A percentile compares a stretch with the other conserved stretches of the same genome.
phyloP scores from a whole-genome alignment of 106 monocot genomes.

The Phalaenopsis equestris region DNA sequence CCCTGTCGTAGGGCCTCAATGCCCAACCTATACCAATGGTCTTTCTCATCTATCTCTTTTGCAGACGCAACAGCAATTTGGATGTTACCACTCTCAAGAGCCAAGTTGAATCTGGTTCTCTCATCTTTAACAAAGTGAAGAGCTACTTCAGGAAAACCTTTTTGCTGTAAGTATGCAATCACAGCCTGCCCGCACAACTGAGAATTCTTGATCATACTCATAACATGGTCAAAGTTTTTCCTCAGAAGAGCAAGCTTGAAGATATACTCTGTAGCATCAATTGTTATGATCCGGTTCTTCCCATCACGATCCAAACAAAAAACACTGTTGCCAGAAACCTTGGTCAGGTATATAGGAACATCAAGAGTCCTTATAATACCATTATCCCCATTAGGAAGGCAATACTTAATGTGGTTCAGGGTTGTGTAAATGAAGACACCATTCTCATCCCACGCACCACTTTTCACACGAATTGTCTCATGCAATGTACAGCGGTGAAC shows the following conservation, averaged over 20 bases:
- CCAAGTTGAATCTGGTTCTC: conserved; percentile 52
- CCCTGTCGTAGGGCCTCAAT: conserved; percentile 35
- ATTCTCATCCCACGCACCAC: conserved; percentile 72
- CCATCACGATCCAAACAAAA: conserved; percentile 40
- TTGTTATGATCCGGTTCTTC: conserved; percentile 18
- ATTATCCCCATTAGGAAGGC: conserved; percentile 52
- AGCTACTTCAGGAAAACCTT: conserved; percentile 41
- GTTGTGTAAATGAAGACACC: conserved; percentile 43
- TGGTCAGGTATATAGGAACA: conserved; percentile 52
- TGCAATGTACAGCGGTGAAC: conserved; percentile 48
- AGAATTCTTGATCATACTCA: conserved; percentile 39
- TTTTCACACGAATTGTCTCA: conserved; percentile 63
- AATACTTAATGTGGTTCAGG: conserved; percentile 40
- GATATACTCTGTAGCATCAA: conserved; percentile 52
- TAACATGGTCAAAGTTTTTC: conserved; percentile 34
- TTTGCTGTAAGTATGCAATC: conserved; percentile 31
- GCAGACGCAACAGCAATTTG: conserved; percentile 37
- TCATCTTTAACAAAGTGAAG: conserved; percentile 58
- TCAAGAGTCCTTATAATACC: conserved; percentile 60
- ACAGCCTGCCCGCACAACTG: conserved; percentile 33
- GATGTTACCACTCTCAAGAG: conserved; percentile 58
- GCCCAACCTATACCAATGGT: conserved; percentile 32
- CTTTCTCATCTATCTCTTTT: conserved; percentile 37
- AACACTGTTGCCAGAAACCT: conserved; percentile 33
- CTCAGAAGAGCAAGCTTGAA: conserved; percentile 57